Base-by-base conservation (phyloP, 139 green algal genomes). In the Micractinium conductrix region DNA sequence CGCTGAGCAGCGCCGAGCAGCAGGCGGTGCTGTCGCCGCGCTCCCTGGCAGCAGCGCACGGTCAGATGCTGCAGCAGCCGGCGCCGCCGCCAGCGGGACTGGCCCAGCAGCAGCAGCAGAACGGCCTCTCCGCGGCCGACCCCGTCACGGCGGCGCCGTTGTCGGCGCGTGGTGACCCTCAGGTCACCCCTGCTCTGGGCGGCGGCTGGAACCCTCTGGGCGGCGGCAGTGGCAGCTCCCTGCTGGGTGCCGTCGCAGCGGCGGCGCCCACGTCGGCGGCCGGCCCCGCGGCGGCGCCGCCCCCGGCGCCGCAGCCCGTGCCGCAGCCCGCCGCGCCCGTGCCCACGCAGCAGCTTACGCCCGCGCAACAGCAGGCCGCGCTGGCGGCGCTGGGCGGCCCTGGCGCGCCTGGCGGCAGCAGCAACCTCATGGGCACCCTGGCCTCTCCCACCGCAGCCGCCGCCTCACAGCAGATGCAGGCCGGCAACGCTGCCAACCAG, bases 161-260 rank as follows among this genome's bases (percentile, higher is more conserved):
- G 33, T 80, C 81, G 24, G 62, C 81, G 2, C 60, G 71, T 48
- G 68, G 80, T 26, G 74, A 85, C 45, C 73, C 44, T 22, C 73
- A 79, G n/a, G 73, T 80, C 69, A 80, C 63, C 19, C 35, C 43
- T 9, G 62, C 40, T 37, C 70, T 50, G 53, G 68, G 60, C 81
- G 43, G 81, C 53, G 81, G 70, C 37, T 74, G 70, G 81, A 74
- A 86, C 70, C 70, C 70, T 17, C 65, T 85, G 67, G 71, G 75
- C 75, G 24, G 37, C 28, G 21, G 35, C 24, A 50, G 74, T 6
- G 42, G 55, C 55, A n/a, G 78, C 60, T 40, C 21, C 43, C 65
- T 69, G 65, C 43, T 75, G 63, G 48, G 43, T 2, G 33, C 63
- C 5, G 63, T 71, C 2, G 22, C n/a, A 8, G n/a, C 22, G 10